Evolutionary conservation across 495 filamentous ascomycete genomes (phyloP).

Genomic region (Letharia lupina): DNA sequence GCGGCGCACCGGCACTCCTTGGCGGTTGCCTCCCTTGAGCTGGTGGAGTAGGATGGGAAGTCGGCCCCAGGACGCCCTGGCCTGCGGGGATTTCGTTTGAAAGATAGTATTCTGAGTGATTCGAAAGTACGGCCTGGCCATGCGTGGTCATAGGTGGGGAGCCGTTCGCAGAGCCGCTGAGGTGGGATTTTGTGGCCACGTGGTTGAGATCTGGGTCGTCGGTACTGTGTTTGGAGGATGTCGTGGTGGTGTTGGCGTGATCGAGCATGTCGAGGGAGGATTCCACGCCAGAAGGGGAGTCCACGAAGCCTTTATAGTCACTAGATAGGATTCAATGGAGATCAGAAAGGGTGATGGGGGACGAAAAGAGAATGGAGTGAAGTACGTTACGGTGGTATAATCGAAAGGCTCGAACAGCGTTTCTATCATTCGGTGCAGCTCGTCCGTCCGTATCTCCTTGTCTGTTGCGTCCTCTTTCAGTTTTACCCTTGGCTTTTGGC

Average conservation of each 20-base stretch:
- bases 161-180: slow-evolving; percentile 15
- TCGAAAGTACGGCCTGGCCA: slow-evolving; percentile 16
- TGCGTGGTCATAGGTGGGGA: slow-evolving; percentile 19
- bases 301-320: slow-evolving; percentile 25
- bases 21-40: slow-evolving; percentile 23
- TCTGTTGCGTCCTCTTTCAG: slow-evolving; percentile 91
- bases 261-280: slow-evolving; percentile 22
- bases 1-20: slow-evolving; percentile 53
- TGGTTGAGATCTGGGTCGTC: slow-evolving; percentile 20
- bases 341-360: neutral
- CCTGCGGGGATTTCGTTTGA: slow-evolving; percentile 14
- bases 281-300: slow-evolving; percentile 15
- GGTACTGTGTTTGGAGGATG: slow-evolving; percentile 24
- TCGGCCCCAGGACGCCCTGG: neutral
- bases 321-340: slow-evolving; percentile 5
- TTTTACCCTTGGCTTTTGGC: slow-evolving; percentile 86
- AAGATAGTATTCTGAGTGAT: slow-evolving; percentile 24
- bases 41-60: slow-evolving; percentile 17
- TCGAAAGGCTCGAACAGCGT: slow-evolving; percentile 92
- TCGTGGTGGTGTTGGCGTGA: slow-evolving; percentile 14
- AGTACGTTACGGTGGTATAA: slow-evolving; percentile 69
- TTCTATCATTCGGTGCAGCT: slow-evolving; percentile 90
- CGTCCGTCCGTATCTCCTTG: slow-evolving; percentile 89
- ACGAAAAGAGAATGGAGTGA: slow-evolving; percentile 39
- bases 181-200: slow-evolving; percentile 9